Base-by-base conservation (phyloP, 108 stramenopile genomes). In the Nitzschia sp. region DNA sequence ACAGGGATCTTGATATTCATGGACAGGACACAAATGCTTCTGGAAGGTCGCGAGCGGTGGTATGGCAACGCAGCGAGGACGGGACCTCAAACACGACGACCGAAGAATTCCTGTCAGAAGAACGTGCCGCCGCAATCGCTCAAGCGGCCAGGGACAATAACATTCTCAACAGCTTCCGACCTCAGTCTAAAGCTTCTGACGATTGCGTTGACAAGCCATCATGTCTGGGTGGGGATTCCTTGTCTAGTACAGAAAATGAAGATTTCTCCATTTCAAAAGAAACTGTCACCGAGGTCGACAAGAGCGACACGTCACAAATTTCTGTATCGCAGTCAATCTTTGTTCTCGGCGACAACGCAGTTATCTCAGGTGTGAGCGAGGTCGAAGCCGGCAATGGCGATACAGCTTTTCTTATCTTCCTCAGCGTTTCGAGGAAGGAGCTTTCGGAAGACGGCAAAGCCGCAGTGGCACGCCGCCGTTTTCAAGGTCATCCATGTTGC, bases 311-410 rank as follows among this genome's bases (percentile, higher is more conserved):
- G n/a, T n/a, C n/a, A n/a, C n/a, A n/a, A n/a, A n/a, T n/a, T n/a
- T n/a, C n/a, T n/a, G n/a, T n/a, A n/a, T n/a, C n/a, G n/a, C n/a
- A n/a, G n/a, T n/a, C n/a, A n/a, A 42, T 25, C 21, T 46, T 45
- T 62, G 61, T 62, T n/a, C 35, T 62, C 9, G 61, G 61, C 15
- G 61, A 62, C 25, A 62, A 62, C 32, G 61, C 25, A 0, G 38
- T 23, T 15, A 25, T 62, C 2, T 19, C 42, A 15, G 42, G 24
- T 45, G 25, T 62, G 8, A 23, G 42, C 1, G 61, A 62, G 5
- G 38, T 62, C 1, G 61, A 62, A 21, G 61, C 61, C 4, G 61
- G 61, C 19, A 42, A 62, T 26, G 61, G 61, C 19, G 61, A 62
- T 45, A 62, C 61, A 11, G 61, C 24, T 1, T 62, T 62, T 62